Evolutionary conservation across 345 rosid genomes (phyloP), one percentile per base, ranked within the genome.

Genomic region (Populus alba): DNA sequence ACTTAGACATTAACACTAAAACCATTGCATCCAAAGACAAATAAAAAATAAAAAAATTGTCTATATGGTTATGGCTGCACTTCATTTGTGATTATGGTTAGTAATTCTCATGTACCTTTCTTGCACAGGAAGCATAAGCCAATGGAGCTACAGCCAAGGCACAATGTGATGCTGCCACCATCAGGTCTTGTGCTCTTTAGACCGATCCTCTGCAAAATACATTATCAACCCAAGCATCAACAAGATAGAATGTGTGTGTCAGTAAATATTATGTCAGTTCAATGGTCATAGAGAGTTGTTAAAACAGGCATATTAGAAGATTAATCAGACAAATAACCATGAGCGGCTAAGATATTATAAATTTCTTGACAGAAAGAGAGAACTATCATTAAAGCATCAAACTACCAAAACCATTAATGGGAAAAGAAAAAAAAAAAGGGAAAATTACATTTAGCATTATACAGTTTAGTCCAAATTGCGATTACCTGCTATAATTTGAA

Each of bases 91-190:
- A 65, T 75, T 66, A 38, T 38, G 61, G 75, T n/a, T 71, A 73
- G 47, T 59, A 27, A 70, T 41, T 27, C 70, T 25, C 39, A 76
- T 47, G 63, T 91, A 94, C 98, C 98, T 96, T 91, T 88, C 80
- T 92, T 13, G 97, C 97, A 85, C 98, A 96, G 69, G 98, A 90
- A 78, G 95, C 98, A 86, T 96, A 96, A n/a, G 97, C 97, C 87
- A 96, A 87, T 3, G 98, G 98, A 89, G 98, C 99, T 37, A 96
- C 98, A 39, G 98, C 99, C 87, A 96, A 85, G 75, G 98, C 98
- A 85, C 99, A 96, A 15, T 97, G 98, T 27, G 99, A 94, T 77
- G 98, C 98, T 59, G 97, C 99, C 82, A 94, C 93, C 98, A 96
- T 92, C 75, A 96, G 93, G 73, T 97, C 98, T 81, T 92, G 82